A percentile compares a stretch with the other conserved stretches of the same genome.
These are phyloP conservation scores for Phylloporus sp. DNA, from an alignment of 768 basidiomycete genomes.

Conservation along the genomic window DNA sequence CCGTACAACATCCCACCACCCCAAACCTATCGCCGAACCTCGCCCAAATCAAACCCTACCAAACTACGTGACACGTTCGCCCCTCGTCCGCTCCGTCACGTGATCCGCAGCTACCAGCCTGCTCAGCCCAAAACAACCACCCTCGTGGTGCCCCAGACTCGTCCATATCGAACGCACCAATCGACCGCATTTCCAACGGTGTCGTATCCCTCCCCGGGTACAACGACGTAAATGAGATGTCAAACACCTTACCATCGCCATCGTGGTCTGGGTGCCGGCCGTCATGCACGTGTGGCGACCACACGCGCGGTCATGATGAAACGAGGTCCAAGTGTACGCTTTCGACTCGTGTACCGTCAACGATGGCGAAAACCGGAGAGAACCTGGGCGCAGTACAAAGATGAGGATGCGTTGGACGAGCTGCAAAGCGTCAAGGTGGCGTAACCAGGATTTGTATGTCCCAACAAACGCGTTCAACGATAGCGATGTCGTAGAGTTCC, in stretches of 20 bases:
- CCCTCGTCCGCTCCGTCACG: conserved; percentile 21
- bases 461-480: conserved; percentile 31
- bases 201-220: conserved; percentile 31
- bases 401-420: conserved; percentile 18
- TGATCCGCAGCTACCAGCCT: conserved; percentile 11
- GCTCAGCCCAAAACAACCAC: conserved; percentile 28
- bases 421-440: conserved; percentile 36
- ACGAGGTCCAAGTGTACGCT: conserved; percentile 22
- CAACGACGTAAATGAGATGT: conserved; percentile 19
- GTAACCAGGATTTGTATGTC: conserved; percentile 35
- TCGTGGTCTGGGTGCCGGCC: conserved; percentile 10
- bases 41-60: conserved; percentile 8
- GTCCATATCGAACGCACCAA: conserved; percentile 22
- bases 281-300: conserved; percentile 36
- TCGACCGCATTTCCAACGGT: conserved; percentile 26
- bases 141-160: too few species aligned
- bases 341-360: conserved; percentile 21
- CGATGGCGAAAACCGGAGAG: conserved; percentile 24
- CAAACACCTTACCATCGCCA: conserved; percentile 21
- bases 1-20: too few species aligned
- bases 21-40: background rate
- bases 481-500: background rate
- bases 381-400: conserved; percentile 21
- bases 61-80: conserved; percentile 25
- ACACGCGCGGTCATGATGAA: conserved; percentile 31